A percentile compares a stretch with the other conserved stretches of the same genome.
Conservation (phyloP, 164 flowering plant genomes). For the Macadamia tetraphylla region DNA sequence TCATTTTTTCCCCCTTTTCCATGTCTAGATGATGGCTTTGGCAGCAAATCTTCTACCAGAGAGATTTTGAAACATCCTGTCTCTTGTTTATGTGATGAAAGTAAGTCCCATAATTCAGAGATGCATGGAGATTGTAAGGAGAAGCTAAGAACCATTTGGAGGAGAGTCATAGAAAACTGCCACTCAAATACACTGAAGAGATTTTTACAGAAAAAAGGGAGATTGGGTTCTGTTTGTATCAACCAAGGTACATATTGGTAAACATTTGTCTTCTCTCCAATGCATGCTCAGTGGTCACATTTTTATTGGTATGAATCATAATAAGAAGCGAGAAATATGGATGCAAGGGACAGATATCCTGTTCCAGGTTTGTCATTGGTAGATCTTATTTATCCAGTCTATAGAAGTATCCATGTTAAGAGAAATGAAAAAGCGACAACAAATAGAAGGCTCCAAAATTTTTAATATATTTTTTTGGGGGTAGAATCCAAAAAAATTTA, state of each 20-base stretch:
- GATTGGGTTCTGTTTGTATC: constrained; percentile 51
- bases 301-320: neutral
- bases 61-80: constrained; percentile 44
- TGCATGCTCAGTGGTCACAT: neutral
- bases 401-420: neutral
- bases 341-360: neutral
- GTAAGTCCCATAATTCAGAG: constrained; percentile 21
- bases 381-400: neutral
- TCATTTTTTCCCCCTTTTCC: neutral
- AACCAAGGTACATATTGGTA: constrained; percentile 47
- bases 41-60: constrained; percentile 34
- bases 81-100: constrained; percentile 25
- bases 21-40: constrained; percentile 49
- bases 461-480: too few relatives aligned
- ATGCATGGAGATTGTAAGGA: constrained; percentile 25
- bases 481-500: too few relatives aligned
- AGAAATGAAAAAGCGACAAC: too few relatives aligned
- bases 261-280: neutral
- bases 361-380: neutral
- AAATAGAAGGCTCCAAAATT: too few relatives aligned
- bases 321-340: neutral
- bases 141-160: constrained; percentile 63
- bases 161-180: constrained; percentile 46
- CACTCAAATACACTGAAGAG: constrained; percentile 48
- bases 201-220: constrained; percentile 63